Percentiles rank a stretch among this genome's conserved stretches.
Conservation (phyloP, 73 alveolate genomes). For the Uronychia setigera region DNA sequence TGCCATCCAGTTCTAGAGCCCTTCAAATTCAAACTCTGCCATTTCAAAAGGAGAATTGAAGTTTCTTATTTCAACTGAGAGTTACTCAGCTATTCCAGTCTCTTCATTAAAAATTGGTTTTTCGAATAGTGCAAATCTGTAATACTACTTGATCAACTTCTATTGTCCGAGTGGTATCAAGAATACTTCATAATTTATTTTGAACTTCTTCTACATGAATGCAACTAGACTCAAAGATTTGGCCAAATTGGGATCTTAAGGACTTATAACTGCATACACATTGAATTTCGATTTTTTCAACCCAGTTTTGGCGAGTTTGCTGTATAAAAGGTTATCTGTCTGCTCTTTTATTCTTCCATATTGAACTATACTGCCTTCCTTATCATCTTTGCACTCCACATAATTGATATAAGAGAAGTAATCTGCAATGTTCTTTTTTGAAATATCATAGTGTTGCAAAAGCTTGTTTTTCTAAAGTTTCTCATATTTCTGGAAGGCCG, state of each 20-base stretch:
- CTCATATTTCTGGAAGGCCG: background rate
- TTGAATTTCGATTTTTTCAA: background rate
- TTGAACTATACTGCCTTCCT: background rate
- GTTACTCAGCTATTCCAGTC: background rate
- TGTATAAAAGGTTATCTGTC: background rate
- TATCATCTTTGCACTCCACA: background rate
- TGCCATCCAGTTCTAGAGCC: background rate
- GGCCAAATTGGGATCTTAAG: background rate
- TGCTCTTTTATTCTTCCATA: background rate
- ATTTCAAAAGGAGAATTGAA: background rate
- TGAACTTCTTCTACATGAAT: background rate
- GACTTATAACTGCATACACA: background rate
- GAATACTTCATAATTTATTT: background rate
- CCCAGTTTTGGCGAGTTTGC: background rate
- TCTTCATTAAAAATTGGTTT: background rate
- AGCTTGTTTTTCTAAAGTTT: background rate
- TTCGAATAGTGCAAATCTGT: background rate
- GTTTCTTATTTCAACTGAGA: background rate
- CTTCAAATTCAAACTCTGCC: background rate
- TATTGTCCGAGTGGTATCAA: background rate
- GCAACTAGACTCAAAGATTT: background rate
- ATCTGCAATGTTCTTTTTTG: background rate
- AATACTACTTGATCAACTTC: background rate
- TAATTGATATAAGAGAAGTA: background rate
- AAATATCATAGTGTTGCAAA: background rate